Conservation (phyloP, 148 eudicot genomes). For the Silene uniflora region DNA sequence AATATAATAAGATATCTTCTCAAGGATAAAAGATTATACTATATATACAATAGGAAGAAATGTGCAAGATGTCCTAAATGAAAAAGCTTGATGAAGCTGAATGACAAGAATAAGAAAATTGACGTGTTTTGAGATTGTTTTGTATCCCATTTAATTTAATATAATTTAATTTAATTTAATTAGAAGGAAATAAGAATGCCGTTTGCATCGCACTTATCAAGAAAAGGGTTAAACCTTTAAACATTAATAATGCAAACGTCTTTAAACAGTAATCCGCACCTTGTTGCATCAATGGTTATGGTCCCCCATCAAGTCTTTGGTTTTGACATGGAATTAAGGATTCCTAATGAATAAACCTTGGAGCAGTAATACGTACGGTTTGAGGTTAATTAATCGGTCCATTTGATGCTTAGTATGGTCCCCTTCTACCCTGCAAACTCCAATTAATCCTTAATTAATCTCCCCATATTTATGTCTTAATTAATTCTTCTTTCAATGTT, state of each 20-base stretch:
- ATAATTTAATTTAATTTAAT: no score
- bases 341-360: conserved; percentile 9
- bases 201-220: background rate
- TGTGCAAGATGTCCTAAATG: no score
- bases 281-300: conserved; percentile 20
- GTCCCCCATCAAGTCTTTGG: no score
- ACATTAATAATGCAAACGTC: background rate
- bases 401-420: conserved; percentile 25
- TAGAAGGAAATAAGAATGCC: background rate
- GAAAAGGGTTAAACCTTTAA: conserved; percentile 6
- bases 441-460: conserved; percentile 17
- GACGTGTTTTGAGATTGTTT: background rate
- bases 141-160: background rate
- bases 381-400: conserved; percentile 11
- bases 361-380: background rate
- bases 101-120: background rate
- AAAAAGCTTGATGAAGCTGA: background rate
- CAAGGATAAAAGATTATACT: no score
- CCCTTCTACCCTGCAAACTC: conserved; percentile 21
- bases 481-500: conserved; percentile 8
- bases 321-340: background rate
- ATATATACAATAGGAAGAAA: no score
- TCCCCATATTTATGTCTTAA: background rate
- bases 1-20: no score
- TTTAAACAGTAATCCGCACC: background rate